These are phyloP conservation scores for Xylaria sp. DNA, from an alignment of 2,329 filamentous ascomycete species.

Conservation along the genomic window DNA sequence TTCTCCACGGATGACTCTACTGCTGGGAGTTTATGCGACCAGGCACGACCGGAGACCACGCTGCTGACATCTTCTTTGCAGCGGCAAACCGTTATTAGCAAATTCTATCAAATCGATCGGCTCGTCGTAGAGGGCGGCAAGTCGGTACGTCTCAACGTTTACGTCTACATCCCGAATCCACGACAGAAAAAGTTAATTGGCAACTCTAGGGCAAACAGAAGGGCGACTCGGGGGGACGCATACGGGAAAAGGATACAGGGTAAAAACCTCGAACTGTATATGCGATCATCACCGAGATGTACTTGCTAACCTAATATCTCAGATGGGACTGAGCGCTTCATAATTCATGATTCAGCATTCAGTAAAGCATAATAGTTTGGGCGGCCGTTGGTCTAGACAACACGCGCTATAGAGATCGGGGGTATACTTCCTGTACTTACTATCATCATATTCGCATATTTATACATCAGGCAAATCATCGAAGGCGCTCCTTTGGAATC, in stretches of 20 bases:
- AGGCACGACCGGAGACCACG: not conserved
- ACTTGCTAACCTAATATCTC: constrained; percentile 3
- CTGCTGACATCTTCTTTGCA: constrained; percentile 47
- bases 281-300: not conserved
- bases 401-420: constrained; percentile 7
- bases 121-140: constrained; percentile 91
- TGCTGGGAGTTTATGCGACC: not conserved
- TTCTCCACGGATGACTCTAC: not conserved
- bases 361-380: not conserved
- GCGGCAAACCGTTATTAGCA: constrained; percentile 93
- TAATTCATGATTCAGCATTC: not conserved
- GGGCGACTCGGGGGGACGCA: constrained; percentile 68
- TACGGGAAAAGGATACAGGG: constrained; percentile 81
- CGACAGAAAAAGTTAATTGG: constrained; percentile 9
- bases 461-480: constrained; percentile 28
- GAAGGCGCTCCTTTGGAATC: constrained; percentile 15
- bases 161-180: not conserved
- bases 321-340: constrained; percentile 24
- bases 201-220: constrained; percentile 68
- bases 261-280: constrained; percentile 49
- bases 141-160: constrained; percentile 60
- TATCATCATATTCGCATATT: constrained; percentile 21
- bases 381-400: not conserved
- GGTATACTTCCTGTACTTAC: constrained; percentile 30
- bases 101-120: constrained; percentile 91